Evolutionary conservation across 2,329 filamentous ascomycete genomes (phyloP), one percentile per base, ranked within the genome.

Genomic region (Pseudocercospora macadamiae): DNA sequence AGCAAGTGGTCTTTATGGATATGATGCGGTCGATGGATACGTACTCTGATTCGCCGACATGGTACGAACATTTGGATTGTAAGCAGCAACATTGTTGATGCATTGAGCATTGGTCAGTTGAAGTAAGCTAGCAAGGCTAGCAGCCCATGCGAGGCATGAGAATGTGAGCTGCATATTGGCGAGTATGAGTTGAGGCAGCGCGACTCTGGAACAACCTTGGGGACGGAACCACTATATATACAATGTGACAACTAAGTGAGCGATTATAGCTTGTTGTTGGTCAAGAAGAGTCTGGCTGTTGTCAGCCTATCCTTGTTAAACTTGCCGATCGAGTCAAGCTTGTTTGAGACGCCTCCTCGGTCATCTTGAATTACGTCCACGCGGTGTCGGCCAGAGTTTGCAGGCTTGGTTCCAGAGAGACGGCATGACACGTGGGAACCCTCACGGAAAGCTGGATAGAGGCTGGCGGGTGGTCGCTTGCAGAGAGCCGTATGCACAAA

Each of bases 81-180:
- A 65, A 1, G 53, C 55, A 4, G 61, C 63, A 16, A 68, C 63
- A 32, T 65, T 62, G 47, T 68, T 66, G 19, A 51, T 49, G 44
- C 66, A 68, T 54, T 68, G 66, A 8, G 59, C 66, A 6, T 52
- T 45, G 14, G 25, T 42, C 32, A 36, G 19, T 16, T 19, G 25
- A 14, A 42, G 3, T 10, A 45, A 16, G 18, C 53, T 55, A 42
- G 16, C 32, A 25, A 54, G 6, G 4, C 32, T 26, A 8, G 51
- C 51, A 28, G 36, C 51, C 28, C 54, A 28, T 12, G 23, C 51
- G 19, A 47, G 23, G 8, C 21, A 9, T 7, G 32, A 1, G 10
- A 51, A 30, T 10, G 36, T 6, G 25, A 26, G 36, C 4, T 18
- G 55, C 55, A 58, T 58, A 19, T 4, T 18, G 16, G 12, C 42